Evolutionary conservation across 306 rosid species (phyloP).

Genomic region (Crataegus laevigata): DNA sequence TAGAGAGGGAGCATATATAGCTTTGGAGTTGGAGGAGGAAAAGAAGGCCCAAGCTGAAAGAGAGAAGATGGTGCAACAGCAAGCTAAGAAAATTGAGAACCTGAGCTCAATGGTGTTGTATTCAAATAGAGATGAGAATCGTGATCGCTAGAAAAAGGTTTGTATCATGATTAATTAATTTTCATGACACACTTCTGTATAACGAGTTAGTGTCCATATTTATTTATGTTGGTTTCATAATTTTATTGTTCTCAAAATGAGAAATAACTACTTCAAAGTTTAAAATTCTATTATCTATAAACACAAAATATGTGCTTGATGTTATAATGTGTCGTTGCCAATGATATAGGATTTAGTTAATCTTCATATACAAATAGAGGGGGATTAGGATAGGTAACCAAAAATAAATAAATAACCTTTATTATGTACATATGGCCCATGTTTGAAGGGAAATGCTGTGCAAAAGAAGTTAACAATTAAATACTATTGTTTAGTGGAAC

Average conservation of each 20-base stretch:
- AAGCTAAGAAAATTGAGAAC: constrained; percentile 86
- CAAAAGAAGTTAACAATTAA: background rate
- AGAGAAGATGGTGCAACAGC: constrained; percentile 77
- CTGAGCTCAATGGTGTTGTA: constrained; percentile 85
- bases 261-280: background rate
- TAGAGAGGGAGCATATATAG: constrained; percentile 92
- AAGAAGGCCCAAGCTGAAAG: constrained; percentile 86
- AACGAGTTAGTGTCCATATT: background rate
- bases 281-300: background rate
- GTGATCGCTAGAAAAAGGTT: constrained; percentile 64
- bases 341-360: background rate
- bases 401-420: background rate
- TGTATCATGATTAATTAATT: background rate
- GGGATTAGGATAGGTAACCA: background rate
- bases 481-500: background rate
- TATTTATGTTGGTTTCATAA: background rate
- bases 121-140: constrained; percentile 78
- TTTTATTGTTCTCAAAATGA: background rate
- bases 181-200: background rate
- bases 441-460: background rate
- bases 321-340: background rate
- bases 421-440: background rate
- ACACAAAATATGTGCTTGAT: background rate
- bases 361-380: background rate
- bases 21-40: constrained; percentile 93